Percentiles rank a stretch among this genome's conserved stretches.
Conservation (phyloP, 306 rosid species). For the Gleditsia sinensis region DNA sequence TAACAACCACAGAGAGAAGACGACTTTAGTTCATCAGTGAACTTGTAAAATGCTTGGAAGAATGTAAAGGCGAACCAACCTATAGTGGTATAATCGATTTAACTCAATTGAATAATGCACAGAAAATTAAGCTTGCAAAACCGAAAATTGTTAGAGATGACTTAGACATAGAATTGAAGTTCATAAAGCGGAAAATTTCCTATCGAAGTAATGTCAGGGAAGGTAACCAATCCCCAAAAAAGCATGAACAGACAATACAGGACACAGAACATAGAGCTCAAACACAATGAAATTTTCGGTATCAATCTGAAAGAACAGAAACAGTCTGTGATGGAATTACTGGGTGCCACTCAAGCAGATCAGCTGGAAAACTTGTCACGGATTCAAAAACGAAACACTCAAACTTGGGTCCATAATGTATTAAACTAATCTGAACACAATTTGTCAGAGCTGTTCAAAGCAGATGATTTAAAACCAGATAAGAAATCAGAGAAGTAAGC, state of each 20-base stretch:
- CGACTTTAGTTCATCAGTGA: not conserved
- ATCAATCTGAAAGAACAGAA: constrained; percentile 26
- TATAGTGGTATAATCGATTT: not conserved
- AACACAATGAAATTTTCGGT: too few species aligned
- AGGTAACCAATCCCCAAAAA: not conserved
- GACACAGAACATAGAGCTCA: constrained; percentile 24
- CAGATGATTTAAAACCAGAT: constrained; percentile 22
- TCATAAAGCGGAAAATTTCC: not conserved
- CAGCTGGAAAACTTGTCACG: constrained; percentile 36
- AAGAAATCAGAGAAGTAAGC: constrained; percentile 14
- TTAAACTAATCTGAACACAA: constrained; percentile 8
- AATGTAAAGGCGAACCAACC: not conserved
- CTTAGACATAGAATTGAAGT: not conserved
- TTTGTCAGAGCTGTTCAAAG: not conserved
- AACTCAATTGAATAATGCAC: not conserved
- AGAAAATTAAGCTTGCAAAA: not conserved
- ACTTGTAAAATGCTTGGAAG: not conserved
- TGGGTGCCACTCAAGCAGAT: constrained; percentile 28
- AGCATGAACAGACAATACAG: constrained; percentile 20
- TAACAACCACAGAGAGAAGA: too few species aligned
- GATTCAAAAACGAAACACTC: not conserved
- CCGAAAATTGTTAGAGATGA: not conserved
- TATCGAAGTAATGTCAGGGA: not conserved
- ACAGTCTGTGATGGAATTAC: not conserved
- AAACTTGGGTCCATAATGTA: constrained; percentile 23